These are phyloP conservation scores for Metschnikowia chrysomelidarum DNA, from an alignment of 805 yeast genomes.

Conservation along the genomic window DNA sequence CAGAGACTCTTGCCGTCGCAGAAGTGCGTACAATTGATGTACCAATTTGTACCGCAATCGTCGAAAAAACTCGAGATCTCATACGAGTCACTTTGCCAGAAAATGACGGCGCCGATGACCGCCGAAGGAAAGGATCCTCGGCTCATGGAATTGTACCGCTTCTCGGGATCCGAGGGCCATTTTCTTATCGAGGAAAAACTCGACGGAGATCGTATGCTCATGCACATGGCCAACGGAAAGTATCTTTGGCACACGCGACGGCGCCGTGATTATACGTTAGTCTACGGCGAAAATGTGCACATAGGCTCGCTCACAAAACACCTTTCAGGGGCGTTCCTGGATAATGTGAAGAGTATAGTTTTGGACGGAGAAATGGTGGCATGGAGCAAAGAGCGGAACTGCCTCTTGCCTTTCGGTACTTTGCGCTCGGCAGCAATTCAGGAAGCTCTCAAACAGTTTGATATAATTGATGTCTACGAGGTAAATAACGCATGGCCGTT, in stretches of 20 bases:
- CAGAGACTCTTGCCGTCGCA: conserved; percentile 41
- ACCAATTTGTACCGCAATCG: conserved; percentile 74
- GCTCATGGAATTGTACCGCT: conserved; percentile 19
- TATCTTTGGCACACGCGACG: conserved; percentile 61
- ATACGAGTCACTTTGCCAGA: conserved; percentile 50
- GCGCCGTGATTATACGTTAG: conserved; percentile 67
- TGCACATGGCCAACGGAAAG: conserved; percentile 51
- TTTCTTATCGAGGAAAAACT: conserved; percentile 86
- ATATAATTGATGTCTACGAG: conserved; percentile 21
- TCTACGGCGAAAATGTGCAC: conserved; percentile 57
- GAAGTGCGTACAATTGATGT: conserved; percentile 42
- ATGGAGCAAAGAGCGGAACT: conserved; percentile 58
- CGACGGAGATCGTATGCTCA: conserved; percentile 87
- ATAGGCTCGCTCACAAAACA: conserved; percentile 56
- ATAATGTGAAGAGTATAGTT: conserved; percentile 39
- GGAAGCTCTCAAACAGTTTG: conserved; percentile 42
- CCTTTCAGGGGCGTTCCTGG: conserved; percentile 41
- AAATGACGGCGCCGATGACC: conserved; percentile 35
- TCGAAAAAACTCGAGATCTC: conserved; percentile 54
- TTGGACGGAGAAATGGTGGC: conserved; percentile 95
- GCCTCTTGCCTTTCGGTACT: conserved; percentile 75
- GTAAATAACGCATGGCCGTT: conserved; percentile 46
- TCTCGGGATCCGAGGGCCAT: conserved; percentile 18
- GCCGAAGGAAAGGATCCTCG: conserved; percentile 19
- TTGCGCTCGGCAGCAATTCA: conserved; percentile 68